phyloP scores from a whole-genome alignment of 2,329 filamentous ascomycete species.

The Claviceps humidiphila region DNA sequence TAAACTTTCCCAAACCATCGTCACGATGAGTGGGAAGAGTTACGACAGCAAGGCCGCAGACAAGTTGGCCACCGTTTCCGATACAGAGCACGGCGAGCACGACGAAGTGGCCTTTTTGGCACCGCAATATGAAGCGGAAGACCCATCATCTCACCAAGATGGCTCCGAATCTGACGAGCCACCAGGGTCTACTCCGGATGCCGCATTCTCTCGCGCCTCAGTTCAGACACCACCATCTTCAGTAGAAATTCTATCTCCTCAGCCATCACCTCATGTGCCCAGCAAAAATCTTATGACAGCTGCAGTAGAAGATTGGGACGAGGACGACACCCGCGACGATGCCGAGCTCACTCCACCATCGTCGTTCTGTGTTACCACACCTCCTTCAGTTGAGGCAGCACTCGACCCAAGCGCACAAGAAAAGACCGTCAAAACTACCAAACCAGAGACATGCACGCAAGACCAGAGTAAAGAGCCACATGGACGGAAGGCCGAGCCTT shows the following conservation, averaged over 20 bases:
- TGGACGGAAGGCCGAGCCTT: conserved; percentile 2
- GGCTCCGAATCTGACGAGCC: not conserved
- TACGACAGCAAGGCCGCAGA: not conserved
- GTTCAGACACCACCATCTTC: not conserved
- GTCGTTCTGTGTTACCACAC: conserved; percentile 2
- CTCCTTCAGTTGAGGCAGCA: not conserved
- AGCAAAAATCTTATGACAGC: not conserved
- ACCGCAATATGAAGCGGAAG: not conserved
- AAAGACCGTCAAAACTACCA: not conserved
- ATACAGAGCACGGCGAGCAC: not conserved
- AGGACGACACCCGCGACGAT: conserved; percentile 1
- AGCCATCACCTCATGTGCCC: not conserved
- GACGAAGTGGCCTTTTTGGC: not conserved
- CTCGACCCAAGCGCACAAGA: not conserved
- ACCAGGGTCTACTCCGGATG: not conserved
- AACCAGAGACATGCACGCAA: not conserved
- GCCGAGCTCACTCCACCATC: conserved; percentile 1
- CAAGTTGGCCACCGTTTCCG: not conserved
- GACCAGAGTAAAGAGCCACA: not conserved
- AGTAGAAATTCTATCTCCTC: conserved; percentile 1
- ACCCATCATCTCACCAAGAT: not conserved
- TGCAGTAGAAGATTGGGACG: conserved; percentile 7
- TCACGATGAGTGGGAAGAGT: not conserved
- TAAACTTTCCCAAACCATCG: not conserved
- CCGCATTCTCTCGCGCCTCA: not conserved